These are phyloP conservation scores for Peronospora farinosa DNA, from an alignment of 352 stramenopile species.

Conservation along the genomic window DNA sequence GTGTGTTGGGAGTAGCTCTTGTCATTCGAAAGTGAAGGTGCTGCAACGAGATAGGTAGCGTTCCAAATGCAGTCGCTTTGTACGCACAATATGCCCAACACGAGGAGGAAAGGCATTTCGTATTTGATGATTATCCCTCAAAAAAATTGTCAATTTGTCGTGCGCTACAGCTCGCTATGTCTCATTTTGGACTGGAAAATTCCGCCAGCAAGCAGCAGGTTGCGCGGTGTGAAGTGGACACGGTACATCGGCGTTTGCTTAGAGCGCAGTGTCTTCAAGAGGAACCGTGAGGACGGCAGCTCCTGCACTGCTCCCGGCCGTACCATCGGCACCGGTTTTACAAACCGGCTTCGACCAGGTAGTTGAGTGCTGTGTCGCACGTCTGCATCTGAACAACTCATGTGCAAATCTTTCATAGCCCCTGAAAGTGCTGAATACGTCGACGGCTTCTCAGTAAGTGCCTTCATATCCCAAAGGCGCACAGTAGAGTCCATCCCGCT, in stretches of 20 bases:
- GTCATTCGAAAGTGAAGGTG: constrained; percentile 21
- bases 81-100: constrained; percentile 8
- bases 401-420: constrained; percentile 32
- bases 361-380: constrained; percentile 11
- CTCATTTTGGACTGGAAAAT: constrained; percentile 59
- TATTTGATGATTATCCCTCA: constrained; percentile 26
- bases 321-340: constrained; percentile 55
- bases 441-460: constrained; percentile 49
- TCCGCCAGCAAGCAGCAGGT: constrained; percentile 70
- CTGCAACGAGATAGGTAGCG: not conserved
- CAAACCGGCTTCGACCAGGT: constrained; percentile 28
- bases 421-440: constrained; percentile 23
- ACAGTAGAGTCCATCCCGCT: constrained; percentile 74
- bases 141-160: constrained; percentile 11
- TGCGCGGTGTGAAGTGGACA: constrained; percentile 77
- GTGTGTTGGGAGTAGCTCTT: constrained; percentile 29
- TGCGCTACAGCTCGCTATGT: constrained; percentile 23
- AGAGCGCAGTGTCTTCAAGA: constrained; percentile 79
- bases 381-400: constrained; percentile 16
- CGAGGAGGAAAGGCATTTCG: constrained; percentile 2
- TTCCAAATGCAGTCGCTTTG: not conserved
- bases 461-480: constrained; percentile 81
- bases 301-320: constrained; percentile 46
- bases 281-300: constrained; percentile 56
- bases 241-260: constrained; percentile 83